Base-by-base conservation (phyloP, 2,329 filamentous ascomycete species). In the Phialophora macrospora region DNA sequence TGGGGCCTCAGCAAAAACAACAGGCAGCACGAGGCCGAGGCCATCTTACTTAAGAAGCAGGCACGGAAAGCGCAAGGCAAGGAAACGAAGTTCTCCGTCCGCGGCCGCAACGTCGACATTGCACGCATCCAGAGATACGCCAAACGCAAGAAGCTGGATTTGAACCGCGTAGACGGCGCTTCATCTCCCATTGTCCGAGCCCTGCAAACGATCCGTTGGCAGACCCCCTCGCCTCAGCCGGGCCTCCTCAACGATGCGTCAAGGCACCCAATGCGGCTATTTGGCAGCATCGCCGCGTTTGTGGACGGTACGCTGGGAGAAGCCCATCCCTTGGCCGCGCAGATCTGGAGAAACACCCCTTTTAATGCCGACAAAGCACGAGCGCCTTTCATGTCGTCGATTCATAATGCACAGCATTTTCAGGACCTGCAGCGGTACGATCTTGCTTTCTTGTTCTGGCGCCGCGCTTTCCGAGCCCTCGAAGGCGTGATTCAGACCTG, bases 401-500 rank as follows among this genome's bases (percentile, higher is more conserved):
- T 51, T 28, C 48, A 51, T 20, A 51, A 22, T 17, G 48, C 48
- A 11, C 48, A 51, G 48, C 48, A 51, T 26, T 51, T 51, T 17
- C 48, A 51, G 14, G 48, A 51, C 48, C 20, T 51, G 24, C n/a
- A 28, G 20, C 48, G 48, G 3, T 51, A 51, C 24, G 48, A 51
- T 14, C 20, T 51, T 17, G 48, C 48, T 5, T 51, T 51, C 22
- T 28, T 51, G 20, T 51, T 51, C 48, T 51, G 48, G 48, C 48
- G 48, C 48, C 48, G 48, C 48, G 48, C 48, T 11, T 51, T 51
- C 48, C 48, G 48, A 12, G 48, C 48, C 12, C 48, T 51, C 11
- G 48, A 51, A 51, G 48, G 48, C 24, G 48, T 51, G 48, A 51
- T 51, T 11, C 48, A 51, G 20, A 51, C 48, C 48, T 51, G 48